These are phyloP conservation scores for Arthrobotrys sphaeroides DNA, from an alignment of 2,329 filamentous ascomycete genomes.

Conservation along the genomic window DNA sequence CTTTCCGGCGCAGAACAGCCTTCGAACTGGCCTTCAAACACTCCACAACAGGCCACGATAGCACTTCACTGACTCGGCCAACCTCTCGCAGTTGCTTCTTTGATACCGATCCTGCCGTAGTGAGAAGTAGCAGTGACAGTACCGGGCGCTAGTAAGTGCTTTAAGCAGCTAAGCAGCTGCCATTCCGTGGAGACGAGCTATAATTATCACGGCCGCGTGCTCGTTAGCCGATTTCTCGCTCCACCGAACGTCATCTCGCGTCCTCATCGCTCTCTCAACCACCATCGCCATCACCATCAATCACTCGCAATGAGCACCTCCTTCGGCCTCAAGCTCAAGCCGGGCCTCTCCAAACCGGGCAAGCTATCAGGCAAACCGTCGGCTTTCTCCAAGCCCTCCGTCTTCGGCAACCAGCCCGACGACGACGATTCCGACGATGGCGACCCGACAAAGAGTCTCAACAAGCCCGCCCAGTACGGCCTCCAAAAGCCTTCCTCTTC, in stretches of 20 bases:
- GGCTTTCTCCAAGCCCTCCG: constrained; percentile 59
- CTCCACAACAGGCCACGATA: not conserved
- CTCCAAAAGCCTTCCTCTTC: constrained; percentile 60
- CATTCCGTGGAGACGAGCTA: constrained; percentile 19
- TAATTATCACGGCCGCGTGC: constrained; percentile 8
- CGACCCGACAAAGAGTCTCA: constrained; percentile 62
- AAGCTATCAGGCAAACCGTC: constrained; percentile 70
- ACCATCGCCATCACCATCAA: constrained; percentile 60
- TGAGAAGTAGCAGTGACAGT: no score
- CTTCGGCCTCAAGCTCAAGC: constrained; percentile 65
- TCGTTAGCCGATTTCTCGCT: no score
- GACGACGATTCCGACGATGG: constrained; percentile 61
- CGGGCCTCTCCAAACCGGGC: constrained; percentile 65
- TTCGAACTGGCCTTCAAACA: no score
- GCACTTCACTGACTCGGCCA: no score
- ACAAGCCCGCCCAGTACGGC: constrained; percentile 59
- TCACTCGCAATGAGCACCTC: constrained; percentile 67
- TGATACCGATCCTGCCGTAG: no score
- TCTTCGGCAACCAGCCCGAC: constrained; percentile 67
- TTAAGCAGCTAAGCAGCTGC: no score
- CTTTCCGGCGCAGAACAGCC: constrained; percentile 23
- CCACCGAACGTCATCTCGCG: constrained; percentile 14
- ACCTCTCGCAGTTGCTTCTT: no score
- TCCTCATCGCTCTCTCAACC: not conserved
- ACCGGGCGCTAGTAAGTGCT: not conserved